Evolutionary conservation across 352 stramenopile genomes (phyloP).

Genomic region (Phytopythium oedochilum): DNA sequence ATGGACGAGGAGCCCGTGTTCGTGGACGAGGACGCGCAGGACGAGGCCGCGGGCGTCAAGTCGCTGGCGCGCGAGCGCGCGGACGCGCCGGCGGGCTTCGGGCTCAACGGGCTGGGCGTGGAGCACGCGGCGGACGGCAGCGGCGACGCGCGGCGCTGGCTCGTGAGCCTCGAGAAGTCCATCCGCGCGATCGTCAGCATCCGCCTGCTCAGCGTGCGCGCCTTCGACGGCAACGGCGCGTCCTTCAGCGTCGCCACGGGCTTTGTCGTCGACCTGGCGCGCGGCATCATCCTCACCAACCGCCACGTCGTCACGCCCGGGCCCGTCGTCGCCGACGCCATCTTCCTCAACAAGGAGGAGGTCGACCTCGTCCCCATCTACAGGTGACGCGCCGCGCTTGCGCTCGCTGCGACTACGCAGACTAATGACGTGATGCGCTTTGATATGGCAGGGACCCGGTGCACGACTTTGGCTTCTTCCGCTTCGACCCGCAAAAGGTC

Average conservation of each 20-base stretch:
- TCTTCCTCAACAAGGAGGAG: constrained; percentile 94
- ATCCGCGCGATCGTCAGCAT: constrained; percentile 88
- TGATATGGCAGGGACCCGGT: constrained; percentile 67
- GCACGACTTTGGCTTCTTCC: constrained; percentile 92
- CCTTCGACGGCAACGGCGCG: constrained; percentile 85
- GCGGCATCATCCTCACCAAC: constrained; percentile 90
- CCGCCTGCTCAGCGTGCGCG: constrained; percentile 76
- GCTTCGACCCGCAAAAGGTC: constrained; percentile 85
- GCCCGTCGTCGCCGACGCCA: constrained; percentile 85
- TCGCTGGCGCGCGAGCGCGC: background rate
- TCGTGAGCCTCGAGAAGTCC: constrained; percentile 56
- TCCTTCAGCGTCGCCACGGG: constrained; percentile 88
- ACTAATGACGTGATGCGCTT: background rate
- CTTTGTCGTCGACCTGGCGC: constrained; percentile 88
- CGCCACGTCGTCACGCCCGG: constrained; percentile 89
- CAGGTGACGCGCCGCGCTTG: constrained; percentile 21
- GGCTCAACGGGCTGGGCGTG: constrained; percentile 32
- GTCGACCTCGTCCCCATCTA: constrained; percentile 89
- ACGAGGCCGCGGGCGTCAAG: background rate
- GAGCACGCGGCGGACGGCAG: constrained; percentile 15
- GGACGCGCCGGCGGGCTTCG: constrained; percentile 12
- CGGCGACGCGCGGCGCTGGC: constrained; percentile 67
- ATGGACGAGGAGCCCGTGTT: constrained; percentile 4
- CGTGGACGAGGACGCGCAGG: background rate
- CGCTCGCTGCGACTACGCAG: background rate